phyloP scores from a whole-genome alignment of 306 rosid genomes.

The Lathyrus sativus region DNA sequence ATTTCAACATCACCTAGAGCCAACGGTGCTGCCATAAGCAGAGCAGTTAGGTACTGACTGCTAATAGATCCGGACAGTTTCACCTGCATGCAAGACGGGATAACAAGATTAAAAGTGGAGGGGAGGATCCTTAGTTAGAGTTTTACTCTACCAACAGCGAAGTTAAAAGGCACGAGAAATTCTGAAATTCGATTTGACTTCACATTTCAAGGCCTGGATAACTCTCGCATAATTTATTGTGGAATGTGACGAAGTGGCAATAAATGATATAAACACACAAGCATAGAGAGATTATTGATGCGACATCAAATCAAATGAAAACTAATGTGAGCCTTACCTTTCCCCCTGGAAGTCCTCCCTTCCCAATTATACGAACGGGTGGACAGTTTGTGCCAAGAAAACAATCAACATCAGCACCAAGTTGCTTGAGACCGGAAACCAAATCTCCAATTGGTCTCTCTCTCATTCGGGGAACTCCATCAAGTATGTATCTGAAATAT shows the following conservation, averaged over 20 bases:
- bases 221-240: conserved; percentile 15
- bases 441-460: conserved; percentile 98
- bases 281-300: not conserved
- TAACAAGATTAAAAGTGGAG: conserved; percentile 27
- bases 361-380: conserved; percentile 88
- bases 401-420: conserved; percentile 93
- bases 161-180: conserved; percentile 13
- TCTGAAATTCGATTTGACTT: not conserved
- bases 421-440: conserved; percentile 94
- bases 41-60: conserved; percentile 93
- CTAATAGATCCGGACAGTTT: conserved; percentile 95
- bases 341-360: conserved; percentile 99
- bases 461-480: conserved; percentile 99
- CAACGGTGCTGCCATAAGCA: conserved; percentile 98
- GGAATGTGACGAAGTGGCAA: not conserved
- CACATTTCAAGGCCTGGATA: not conserved
- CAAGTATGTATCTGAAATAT: conserved; percentile 81
- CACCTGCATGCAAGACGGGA: conserved; percentile 61
- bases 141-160: conserved; percentile 11
- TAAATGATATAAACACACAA: not conserved
- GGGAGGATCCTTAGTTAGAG: not conserved
- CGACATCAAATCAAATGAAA: conserved; percentile 10
- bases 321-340: conserved; percentile 58
- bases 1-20: conserved; percentile 94
- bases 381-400: conserved; percentile 95